These are phyloP conservation scores for Metschnikowia aberdeeniae DNA, from an alignment of 805 yeast genomes.

Conservation along the genomic window DNA sequence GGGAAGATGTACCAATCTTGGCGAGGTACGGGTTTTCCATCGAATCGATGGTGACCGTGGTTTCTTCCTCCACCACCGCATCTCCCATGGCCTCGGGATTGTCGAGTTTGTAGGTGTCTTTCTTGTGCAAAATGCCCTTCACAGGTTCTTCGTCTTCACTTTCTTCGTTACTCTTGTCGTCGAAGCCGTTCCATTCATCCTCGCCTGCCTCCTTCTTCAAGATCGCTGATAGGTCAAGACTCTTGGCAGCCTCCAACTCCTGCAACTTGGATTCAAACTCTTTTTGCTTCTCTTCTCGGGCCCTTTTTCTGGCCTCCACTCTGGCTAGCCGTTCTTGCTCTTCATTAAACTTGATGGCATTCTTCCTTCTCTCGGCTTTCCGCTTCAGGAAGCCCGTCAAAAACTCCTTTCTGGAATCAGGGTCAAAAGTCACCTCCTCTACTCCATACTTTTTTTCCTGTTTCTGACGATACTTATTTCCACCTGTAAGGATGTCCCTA, in stretches of 20 bases:
- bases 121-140: slow-evolving; percentile 18
- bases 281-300: slow-evolving; percentile 66
- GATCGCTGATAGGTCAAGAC: slow-evolving; percentile 15
- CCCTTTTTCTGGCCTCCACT: slow-evolving; percentile 69
- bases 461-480: slow-evolving; percentile 70
- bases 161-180: slow-evolving; percentile 12
- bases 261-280: slow-evolving; percentile 61
- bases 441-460: slow-evolving; percentile 46
- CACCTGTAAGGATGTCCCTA: slow-evolving; percentile 85
- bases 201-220: slow-evolving; percentile 16
- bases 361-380: slow-evolving; percentile 81
- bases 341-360: slow-evolving; percentile 69
- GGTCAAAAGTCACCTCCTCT: slow-evolving; percentile 82
- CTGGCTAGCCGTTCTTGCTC: slow-evolving; percentile 73
- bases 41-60: slow-evolving; percentile 56
- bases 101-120: slow-evolving; percentile 31
- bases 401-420: slow-evolving; percentile 73
- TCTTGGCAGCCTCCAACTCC: slow-evolving; percentile 47
- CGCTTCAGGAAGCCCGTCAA: slow-evolving; percentile 95
- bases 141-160: slow-evolving; percentile 10
- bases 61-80: slow-evolving; percentile 43
- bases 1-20: slow-evolving; percentile 28
- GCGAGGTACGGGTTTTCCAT: slow-evolving; percentile 43
- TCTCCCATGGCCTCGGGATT: slow-evolving; percentile 22
- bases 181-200: slow-evolving; percentile 44